phyloP scores from a whole-genome alignment of 306 rosid genomes.

The Trifolium subterraneum region DNA sequence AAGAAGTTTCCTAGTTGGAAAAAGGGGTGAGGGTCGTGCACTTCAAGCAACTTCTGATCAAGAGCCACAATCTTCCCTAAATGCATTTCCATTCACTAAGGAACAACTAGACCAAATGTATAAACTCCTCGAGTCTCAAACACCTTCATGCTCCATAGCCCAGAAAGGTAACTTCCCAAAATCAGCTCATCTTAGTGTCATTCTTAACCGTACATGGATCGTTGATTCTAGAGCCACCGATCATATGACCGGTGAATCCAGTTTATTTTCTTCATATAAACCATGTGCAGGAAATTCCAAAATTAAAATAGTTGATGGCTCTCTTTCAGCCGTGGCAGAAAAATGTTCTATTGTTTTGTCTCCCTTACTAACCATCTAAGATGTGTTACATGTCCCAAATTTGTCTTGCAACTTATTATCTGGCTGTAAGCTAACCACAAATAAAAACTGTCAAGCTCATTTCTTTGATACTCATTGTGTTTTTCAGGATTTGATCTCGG shows the following conservation, averaged over 20 bases:
- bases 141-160: neutral
- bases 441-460: neutral
- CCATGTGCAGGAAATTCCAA: neutral
- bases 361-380: neutral
- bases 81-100: neutral
- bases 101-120: neutral
- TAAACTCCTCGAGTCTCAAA: neutral
- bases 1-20: too few species aligned
- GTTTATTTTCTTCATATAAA: too few species aligned
- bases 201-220: neutral
- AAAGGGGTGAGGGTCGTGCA: too few species aligned
- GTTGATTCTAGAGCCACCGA: neutral
- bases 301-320: neutral
- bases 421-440: neutral
- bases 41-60: neutral
- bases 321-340: neutral
- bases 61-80: neutral
- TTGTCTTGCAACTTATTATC: neutral
- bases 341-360: neutral
- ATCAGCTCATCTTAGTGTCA: neutral
- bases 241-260: neutral
- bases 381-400: neutral
- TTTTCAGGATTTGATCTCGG: too few species aligned
- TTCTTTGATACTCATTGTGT: neutral
- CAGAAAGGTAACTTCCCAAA: neutral